These are phyloP conservation scores for Colletotrichum echinochloae DNA, from an alignment of 2,329 filamentous ascomycete species.

Conservation along the genomic window DNA sequence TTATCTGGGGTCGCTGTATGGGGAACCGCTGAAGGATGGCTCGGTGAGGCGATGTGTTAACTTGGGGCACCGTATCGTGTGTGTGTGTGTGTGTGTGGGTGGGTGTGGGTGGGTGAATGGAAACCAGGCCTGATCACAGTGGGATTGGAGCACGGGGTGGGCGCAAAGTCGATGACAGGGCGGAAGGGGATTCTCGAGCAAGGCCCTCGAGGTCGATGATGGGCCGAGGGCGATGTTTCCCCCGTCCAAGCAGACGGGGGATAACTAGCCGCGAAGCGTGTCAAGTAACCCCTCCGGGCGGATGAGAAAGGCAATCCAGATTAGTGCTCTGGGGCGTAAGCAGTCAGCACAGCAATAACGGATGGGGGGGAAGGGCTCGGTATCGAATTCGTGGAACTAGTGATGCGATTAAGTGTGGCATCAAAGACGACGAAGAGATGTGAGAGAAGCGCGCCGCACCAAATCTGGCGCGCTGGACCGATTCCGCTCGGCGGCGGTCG, in stretches of 20 bases:
- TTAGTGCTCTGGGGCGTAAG: background rate
- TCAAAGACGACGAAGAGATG: too few species aligned
- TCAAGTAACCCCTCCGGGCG: too few species aligned
- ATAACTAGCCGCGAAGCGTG: background rate
- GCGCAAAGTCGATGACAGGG: conserved; percentile 11
- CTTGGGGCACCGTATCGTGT: background rate
- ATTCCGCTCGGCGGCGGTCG: conserved; percentile 22
- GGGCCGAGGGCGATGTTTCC: background rate
- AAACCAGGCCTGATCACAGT: background rate
- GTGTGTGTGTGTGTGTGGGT: background rate
- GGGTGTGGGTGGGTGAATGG: background rate
- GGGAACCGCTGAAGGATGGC: background rate
- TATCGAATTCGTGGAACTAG: too few species aligned
- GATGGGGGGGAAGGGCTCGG: background rate
- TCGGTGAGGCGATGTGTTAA: background rate
- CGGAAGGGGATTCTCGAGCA: background rate
- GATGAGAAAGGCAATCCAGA: background rate
- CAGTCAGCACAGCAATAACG: background rate
- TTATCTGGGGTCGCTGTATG: background rate
- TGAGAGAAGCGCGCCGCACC: too few species aligned
- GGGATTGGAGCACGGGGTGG: conserved; percentile 10
- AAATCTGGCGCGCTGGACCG: too few species aligned
- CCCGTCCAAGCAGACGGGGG: background rate
- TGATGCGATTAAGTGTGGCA: too few species aligned
- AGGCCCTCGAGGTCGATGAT: background rate